phyloP scores from a whole-genome alignment of 306 rosid genomes.

The Prunus mira region DNA sequence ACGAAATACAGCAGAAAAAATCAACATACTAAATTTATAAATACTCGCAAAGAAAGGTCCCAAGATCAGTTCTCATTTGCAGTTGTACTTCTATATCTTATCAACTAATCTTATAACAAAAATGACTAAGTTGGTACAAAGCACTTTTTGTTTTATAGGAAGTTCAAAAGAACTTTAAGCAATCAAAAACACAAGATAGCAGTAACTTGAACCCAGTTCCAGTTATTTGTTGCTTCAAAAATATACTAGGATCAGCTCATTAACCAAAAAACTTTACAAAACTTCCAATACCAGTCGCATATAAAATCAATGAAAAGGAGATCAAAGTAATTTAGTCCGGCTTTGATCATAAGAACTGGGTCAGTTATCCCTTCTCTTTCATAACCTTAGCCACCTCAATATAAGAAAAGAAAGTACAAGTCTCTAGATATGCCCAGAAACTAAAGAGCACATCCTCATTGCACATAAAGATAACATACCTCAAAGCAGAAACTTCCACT shows the following conservation, averaged over 20 bases:
- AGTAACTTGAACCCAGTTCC: not conserved
- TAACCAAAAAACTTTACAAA: not conserved
- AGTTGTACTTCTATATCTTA: not conserved
- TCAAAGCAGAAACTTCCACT: slow-evolving; percentile 91
- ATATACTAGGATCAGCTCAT: not conserved
- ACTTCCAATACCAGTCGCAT: not conserved
- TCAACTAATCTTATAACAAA: not conserved
- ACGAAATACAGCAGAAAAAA: not conserved
- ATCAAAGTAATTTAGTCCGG: not conserved
- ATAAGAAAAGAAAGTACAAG: slow-evolving; percentile 1
- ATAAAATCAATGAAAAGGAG: not conserved
- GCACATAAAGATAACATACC: slow-evolving; percentile 47
- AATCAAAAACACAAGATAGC: not conserved
- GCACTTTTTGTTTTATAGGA: not conserved
- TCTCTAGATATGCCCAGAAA: slow-evolving; percentile 17
- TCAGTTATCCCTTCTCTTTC: not conserved
- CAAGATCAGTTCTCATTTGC: not conserved
- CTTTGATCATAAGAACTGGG: not conserved
- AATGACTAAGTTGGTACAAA: not conserved
- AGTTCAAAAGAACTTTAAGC: not conserved
- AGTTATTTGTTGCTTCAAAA: not conserved
- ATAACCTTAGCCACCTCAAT: not conserved
- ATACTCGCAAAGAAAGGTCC: not conserved
- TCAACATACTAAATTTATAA: not conserved
- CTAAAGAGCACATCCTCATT: not conserved